Percentiles rank a stretch among this genome's conserved stretches.
phyloP scores from a whole-genome alignment of 305 asterid genomes.

The Andrographis paniculata region DNA sequence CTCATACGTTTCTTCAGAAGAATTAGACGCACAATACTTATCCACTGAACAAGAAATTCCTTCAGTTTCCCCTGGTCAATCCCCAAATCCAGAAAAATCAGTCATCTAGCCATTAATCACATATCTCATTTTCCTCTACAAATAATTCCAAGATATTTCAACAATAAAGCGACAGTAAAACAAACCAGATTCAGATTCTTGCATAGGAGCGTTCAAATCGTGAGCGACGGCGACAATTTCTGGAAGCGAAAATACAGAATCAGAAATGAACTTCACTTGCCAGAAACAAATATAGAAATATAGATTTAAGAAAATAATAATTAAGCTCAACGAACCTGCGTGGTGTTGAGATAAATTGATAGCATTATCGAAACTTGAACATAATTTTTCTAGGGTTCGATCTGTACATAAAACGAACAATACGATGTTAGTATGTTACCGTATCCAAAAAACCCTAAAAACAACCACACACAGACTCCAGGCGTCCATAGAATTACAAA shows the following conservation, averaged over 20 bases:
- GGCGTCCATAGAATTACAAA: neutral
- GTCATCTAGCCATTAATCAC: no score
- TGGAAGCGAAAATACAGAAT: conserved; percentile 5
- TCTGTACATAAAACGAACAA: conserved; percentile 27
- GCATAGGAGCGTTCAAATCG: conserved; percentile 22
- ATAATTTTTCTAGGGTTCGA: conserved; percentile 41
- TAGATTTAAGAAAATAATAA: no score
- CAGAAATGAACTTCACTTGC: conserved; percentile 7
- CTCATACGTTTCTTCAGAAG: conserved; percentile 30
- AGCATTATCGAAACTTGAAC: conserved; percentile 37
- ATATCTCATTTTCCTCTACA: no score
- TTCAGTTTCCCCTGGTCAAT: conserved; percentile 36
- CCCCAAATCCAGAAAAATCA: no score
- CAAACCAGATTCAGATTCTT: conserved; percentile 26
- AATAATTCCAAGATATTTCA: no score
- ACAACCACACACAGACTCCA: no score
- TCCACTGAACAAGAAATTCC: conserved; percentile 26
- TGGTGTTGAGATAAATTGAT: conserved; percentile 30
- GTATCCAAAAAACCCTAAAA: neutral
- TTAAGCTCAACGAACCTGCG: conserved; percentile 18
- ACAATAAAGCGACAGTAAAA: no score
- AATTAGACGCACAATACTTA: conserved; percentile 27
- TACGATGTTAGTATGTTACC: neutral
- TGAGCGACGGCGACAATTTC: conserved; percentile 29
- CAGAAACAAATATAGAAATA: neutral